Evolutionary conservation across 2,329 filamentous ascomycete species (phyloP).

Genomic region (Didymella pinodella): DNA sequence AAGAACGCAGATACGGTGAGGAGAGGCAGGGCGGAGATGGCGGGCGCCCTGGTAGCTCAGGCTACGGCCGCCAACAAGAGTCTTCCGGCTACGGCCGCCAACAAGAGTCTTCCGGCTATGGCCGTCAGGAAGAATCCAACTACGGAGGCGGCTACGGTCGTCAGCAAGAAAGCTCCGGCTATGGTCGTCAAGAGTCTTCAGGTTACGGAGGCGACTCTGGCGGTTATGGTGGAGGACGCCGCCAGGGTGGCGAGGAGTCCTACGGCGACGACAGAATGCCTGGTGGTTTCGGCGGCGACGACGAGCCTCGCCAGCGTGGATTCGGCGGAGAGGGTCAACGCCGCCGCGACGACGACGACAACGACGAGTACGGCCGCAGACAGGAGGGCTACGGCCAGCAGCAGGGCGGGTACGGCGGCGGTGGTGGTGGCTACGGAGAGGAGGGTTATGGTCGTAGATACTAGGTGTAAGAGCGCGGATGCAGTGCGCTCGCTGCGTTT

Average conservation of each 20-base stretch:
- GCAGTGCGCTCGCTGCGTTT: background rate
- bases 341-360: slow-evolving; percentile 12
- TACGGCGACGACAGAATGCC: slow-evolving; percentile 25
- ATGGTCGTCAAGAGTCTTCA: slow-evolving; percentile 23
- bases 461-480: slow-evolving; percentile 4
- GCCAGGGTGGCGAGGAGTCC: slow-evolving; percentile 17
- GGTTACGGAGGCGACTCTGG: slow-evolving; percentile 14
- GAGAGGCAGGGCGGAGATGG: slow-evolving; percentile 21
- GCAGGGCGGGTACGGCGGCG: slow-evolving; percentile 2
- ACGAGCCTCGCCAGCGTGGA: slow-evolving; percentile 20
- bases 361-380: slow-evolving; percentile 17
- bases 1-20: slow-evolving; percentile 34
- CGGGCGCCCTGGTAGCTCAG: background rate
- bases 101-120: slow-evolving; percentile 11
- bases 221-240: slow-evolving; percentile 12
- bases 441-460: slow-evolving; percentile 27
- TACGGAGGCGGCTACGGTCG: slow-evolving; percentile 15
- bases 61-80: slow-evolving; percentile 3
- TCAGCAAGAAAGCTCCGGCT: slow-evolving; percentile 14
- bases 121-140: slow-evolving; percentile 2
- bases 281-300: slow-evolving; percentile 28
- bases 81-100: slow-evolving; percentile 16
- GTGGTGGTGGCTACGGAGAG: slow-evolving; percentile 20
- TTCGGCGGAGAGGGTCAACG: slow-evolving; percentile 21
- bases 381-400: slow-evolving; percentile 1